phyloP scores from a whole-genome alignment of 2,329 filamentous ascomycete genomes.

The Huntiella abstrusa region DNA sequence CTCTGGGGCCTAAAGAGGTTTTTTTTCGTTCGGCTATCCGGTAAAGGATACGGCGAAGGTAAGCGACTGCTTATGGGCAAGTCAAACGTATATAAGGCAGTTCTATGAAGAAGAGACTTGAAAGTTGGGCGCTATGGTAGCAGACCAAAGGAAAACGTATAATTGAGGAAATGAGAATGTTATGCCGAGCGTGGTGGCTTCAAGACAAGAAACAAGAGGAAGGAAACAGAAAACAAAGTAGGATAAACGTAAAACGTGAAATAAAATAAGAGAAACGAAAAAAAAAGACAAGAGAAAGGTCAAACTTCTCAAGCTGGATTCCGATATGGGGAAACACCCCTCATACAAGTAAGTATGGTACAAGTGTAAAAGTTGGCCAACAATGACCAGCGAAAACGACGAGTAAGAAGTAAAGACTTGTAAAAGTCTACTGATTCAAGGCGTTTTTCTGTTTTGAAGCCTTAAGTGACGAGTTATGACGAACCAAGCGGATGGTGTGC shows the following conservation, averaged over 20 bases:
- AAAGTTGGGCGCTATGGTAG: no score
- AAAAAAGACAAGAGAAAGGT: not conserved
- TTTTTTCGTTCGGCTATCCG: constrained; percentile 1
- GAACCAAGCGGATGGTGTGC: not conserved
- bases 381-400: constrained; percentile 3
- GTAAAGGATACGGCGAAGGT: constrained; percentile 2
- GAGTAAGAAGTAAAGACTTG: not conserved
- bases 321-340: constrained; percentile 8
- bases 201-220: not conserved
- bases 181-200: no score
- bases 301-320: constrained; percentile 8
- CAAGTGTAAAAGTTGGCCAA: constrained; percentile 3
- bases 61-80: not conserved
- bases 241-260: not conserved
- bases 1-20: constrained; percentile 1
- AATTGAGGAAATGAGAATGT: no score
- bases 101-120: not conserved
- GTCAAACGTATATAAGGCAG: not conserved
- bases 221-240: not conserved
- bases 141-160: no score
- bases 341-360: constrained; percentile 6
- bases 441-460: not conserved
- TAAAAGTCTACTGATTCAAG: not conserved
- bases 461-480: not conserved
- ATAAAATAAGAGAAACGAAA: not conserved